Percentiles rank a stretch among this genome's conserved stretches.
Conservation (phyloP, 2,329 filamentous ascomycete species). For the Beauveria bassiana region DNA sequence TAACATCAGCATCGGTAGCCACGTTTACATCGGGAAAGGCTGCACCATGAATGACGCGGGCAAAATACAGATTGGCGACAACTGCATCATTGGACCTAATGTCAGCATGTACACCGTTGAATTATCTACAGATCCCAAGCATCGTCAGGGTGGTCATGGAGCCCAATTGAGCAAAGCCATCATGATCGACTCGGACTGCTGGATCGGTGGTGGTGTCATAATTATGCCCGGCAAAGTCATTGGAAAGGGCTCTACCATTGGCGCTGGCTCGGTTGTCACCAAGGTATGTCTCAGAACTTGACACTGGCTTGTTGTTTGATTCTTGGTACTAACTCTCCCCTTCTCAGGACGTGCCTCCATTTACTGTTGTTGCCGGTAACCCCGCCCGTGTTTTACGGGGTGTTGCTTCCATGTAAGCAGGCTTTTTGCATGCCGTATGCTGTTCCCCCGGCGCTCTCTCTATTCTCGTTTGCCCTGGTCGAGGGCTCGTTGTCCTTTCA, state of each 20-base stretch:
- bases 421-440: background rate
- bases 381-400: conserved; percentile 52
- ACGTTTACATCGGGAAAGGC: conserved; percentile 74
- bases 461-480: background rate
- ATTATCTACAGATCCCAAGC: conserved; percentile 63
- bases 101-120: conserved; percentile 79
- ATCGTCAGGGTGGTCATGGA: conserved; percentile 65
- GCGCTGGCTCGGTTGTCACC: conserved; percentile 78
- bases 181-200: conserved; percentile 77
- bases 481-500: background rate
- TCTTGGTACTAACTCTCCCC: background rate
- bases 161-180: conserved; percentile 64
- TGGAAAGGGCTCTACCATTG: conserved; percentile 70
- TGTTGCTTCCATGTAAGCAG: conserved; percentile 21
- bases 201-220: conserved; percentile 69
- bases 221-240: conserved; percentile 76
- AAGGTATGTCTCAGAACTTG: conserved; percentile 43
- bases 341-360: conserved; percentile 54
- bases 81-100: conserved; percentile 70
- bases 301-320: conserved; percentile 8
- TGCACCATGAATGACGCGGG: conserved; percentile 85
- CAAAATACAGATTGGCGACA: conserved; percentile 71
- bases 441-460: background rate
- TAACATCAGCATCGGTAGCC: conserved; percentile 81
- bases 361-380: conserved; percentile 63